Evolutionary conservation across 768 basidiomycete species (phyloP).

Genomic region (Aureoboletus auriporus): DNA sequence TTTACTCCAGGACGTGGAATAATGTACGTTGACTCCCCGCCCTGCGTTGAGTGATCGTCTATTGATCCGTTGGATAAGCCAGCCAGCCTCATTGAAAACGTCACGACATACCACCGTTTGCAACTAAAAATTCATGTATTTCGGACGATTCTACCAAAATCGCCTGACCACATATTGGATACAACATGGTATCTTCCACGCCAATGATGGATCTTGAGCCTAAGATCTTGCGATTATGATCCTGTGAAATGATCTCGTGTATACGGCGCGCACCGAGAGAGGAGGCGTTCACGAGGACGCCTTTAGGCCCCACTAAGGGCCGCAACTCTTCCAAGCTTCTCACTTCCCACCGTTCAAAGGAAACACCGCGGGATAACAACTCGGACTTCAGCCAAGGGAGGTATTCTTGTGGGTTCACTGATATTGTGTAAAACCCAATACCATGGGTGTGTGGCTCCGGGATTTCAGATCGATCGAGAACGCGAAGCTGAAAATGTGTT

Average conservation of each 20-base stretch:
- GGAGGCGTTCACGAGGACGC: conserved; percentile 54
- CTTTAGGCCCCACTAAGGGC: conserved; percentile 31
- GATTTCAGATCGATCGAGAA: conserved; percentile 31
- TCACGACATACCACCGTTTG: conserved; percentile 21
- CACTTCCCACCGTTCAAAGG: conserved; percentile 40
- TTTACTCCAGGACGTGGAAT: conserved; percentile 53
- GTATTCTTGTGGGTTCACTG: conserved; percentile 49
- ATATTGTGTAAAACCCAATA: conserved; percentile 42
- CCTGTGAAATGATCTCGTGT: neutral
- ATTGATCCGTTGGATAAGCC: neutral
- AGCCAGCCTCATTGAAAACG: neutral
- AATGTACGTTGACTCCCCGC: conserved; percentile 46
- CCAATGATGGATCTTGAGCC: conserved; percentile 75
- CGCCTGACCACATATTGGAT: conserved; percentile 82
- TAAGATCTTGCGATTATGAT: conserved; percentile 12
- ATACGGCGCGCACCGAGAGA: conserved; percentile 42
- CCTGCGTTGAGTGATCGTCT: conserved; percentile 12
- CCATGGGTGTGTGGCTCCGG: conserved; percentile 35
- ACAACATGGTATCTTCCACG: conserved; percentile 70
- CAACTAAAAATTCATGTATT: conserved; percentile 37
- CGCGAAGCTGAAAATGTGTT: conserved; percentile 25
- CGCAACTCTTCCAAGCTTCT: conserved; percentile 45
- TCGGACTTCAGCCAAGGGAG: conserved; percentile 44
- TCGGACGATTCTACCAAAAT: conserved; percentile 70
- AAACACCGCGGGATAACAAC: conserved; percentile 37